Conservation (phyloP, 2,329 filamentous ascomycete species). For the Penicillium sp. region DNA sequence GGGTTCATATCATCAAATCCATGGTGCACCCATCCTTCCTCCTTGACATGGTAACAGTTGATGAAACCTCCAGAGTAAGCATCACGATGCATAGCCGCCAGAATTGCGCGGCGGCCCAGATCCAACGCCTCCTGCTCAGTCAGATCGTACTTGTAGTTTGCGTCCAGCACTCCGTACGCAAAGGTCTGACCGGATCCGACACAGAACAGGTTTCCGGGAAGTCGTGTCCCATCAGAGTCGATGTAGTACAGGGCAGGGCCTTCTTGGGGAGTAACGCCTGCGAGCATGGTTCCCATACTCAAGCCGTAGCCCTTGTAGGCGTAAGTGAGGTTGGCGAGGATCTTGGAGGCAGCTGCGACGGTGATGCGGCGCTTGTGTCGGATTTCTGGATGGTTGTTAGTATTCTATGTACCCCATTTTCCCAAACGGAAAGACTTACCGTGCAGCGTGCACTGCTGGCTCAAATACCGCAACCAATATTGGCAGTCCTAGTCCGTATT, state of each 20-base stretch:
- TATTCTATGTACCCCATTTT: background rate
- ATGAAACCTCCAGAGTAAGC: slow-evolving; percentile 99
- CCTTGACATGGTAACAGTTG: slow-evolving; percentile 98
- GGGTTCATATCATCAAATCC: slow-evolving; percentile 98
- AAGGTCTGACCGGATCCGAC: slow-evolving; percentile 98
- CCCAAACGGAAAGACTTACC: slow-evolving; percentile 39
- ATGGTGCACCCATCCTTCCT: slow-evolving; percentile 98
- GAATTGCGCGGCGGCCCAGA: slow-evolving; percentile 84
- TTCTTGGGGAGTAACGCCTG: slow-evolving; percentile 78
- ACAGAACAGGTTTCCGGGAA: slow-evolving; percentile 94
- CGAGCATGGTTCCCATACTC: slow-evolving; percentile 99
- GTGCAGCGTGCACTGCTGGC: slow-evolving; percentile 98
- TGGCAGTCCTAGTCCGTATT: slow-evolving; percentile 72
- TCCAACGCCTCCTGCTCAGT: slow-evolving; percentile 84
- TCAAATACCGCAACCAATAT: slow-evolving; percentile 98
- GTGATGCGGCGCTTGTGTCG: slow-evolving; percentile 98
- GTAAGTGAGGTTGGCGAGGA: slow-evolving; percentile 97
- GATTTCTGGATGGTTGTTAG: slow-evolving; percentile 57
- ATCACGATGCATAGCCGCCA: slow-evolving; percentile 94
- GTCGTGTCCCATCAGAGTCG: slow-evolving; percentile 90
- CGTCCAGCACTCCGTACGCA: slow-evolving; percentile 95
- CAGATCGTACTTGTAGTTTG: slow-evolving; percentile 89
- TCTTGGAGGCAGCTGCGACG: slow-evolving; percentile 95
- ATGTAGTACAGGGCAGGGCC: slow-evolving; percentile 98
- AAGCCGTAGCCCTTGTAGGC: slow-evolving; percentile 98